These are phyloP conservation scores for Aureobasidium sp. DNA, from an alignment of 2,329 filamentous ascomycete species.

Conservation along the genomic window DNA sequence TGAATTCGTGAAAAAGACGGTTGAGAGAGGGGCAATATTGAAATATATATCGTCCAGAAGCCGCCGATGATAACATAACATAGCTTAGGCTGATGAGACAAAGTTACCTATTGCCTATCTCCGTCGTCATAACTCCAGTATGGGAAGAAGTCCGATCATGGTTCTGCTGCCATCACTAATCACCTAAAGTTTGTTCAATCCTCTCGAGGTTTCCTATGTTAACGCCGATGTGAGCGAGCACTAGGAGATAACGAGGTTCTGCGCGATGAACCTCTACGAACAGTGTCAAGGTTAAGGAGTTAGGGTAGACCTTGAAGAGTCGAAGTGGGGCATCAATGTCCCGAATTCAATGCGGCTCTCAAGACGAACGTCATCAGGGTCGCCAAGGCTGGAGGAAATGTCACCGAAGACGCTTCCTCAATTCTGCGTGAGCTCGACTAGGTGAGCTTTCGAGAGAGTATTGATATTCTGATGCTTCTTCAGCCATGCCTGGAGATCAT, in stretches of 20 bases:
- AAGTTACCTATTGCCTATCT: neutral
- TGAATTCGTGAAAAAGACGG: neutral
- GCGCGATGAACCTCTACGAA: neutral
- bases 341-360: neutral
- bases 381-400: neutral
- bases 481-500: conserved; percentile 8
- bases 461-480: neutral
- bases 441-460: no score
- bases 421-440: neutral
- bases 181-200: neutral
- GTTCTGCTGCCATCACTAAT: neutral
- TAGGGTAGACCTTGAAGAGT: neutral
- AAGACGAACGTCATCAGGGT: conserved; percentile 1
- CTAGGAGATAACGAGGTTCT: neutral
- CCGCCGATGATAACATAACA: conserved; percentile 4
- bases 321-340: neutral
- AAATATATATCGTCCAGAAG: neutral
- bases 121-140: neutral
- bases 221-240: no score
- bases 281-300: neutral
- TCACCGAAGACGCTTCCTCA: neutral
- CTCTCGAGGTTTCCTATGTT: neutral
- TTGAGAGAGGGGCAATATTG: neutral
- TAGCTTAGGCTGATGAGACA: neutral
- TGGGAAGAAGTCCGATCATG: neutral